Conservation (phyloP, 1,284 basidiomycete species). For the Apiotrichum montevideense region DNA sequence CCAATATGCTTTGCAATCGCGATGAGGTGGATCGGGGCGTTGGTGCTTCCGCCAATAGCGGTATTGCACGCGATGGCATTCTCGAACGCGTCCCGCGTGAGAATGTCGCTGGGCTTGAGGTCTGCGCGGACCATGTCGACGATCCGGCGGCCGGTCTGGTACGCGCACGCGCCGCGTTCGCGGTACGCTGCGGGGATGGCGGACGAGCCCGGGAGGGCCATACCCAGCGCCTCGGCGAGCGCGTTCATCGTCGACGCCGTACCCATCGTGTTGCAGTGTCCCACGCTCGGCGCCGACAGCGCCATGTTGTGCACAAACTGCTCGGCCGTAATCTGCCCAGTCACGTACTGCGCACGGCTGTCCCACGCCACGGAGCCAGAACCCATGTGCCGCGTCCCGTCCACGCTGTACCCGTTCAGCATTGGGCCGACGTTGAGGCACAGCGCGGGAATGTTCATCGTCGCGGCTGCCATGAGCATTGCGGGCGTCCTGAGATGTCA, state of each 20-base stretch:
- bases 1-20: slow-evolving; percentile 45
- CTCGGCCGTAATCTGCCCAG: slow-evolving; percentile 37
- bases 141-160: slow-evolving; percentile 73
- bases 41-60: slow-evolving; percentile 84
- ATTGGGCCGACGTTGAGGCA: slow-evolving; percentile 42
- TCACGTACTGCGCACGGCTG: slow-evolving; percentile 30
- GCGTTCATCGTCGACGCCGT: slow-evolving; percentile 68
- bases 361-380: slow-evolving; percentile 46
- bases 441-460: slow-evolving; percentile 43
- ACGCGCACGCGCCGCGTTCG: slow-evolving; percentile 49
- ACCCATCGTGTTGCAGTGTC: slow-evolving; percentile 47
- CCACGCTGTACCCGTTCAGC: slow-evolving; percentile 43
- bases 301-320: slow-evolving; percentile 40
- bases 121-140: slow-evolving; percentile 76
- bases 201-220: slow-evolving; percentile 83
- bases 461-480: slow-evolving; percentile 36
- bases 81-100: slow-evolving; percentile 83
- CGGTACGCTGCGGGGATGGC: slow-evolving; percentile 63
- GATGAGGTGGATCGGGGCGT: slow-evolving; percentile 54
- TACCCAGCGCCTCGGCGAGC: slow-evolving; percentile 81
- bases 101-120: slow-evolving; percentile 84
- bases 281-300: slow-evolving; percentile 34
- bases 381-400: slow-evolving; percentile 35
- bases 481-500: slow-evolving; percentile 32
- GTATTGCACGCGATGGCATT: slow-evolving; percentile 84